A percentile compares a stretch with the other conserved stretches of the same genome.
These are phyloP conservation scores for Globisporangium recalcitrans DNA, from an alignment of 352 stramenopile species.

Conservation along the genomic window DNA sequence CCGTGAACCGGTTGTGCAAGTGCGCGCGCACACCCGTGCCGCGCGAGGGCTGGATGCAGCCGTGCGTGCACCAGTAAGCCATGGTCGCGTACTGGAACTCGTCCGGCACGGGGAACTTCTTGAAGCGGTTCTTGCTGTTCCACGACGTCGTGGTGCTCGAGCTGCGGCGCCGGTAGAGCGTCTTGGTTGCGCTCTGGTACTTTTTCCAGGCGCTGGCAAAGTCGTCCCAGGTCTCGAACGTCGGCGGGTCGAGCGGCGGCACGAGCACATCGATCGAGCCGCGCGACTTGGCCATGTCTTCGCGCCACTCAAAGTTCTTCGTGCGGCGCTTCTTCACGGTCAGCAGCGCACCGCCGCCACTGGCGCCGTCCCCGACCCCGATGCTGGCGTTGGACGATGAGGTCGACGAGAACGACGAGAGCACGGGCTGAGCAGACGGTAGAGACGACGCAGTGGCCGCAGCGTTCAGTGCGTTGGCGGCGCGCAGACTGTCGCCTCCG, in stretches of 20 bases:
- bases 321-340: constrained; percentile 76
- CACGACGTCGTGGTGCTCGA: constrained; percentile 67
- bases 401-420: not conserved
- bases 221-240: constrained; percentile 58
- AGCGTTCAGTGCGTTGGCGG: not conserved
- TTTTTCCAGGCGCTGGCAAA: constrained; percentile 61
- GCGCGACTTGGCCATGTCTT: constrained; percentile 59
- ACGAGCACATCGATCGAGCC: constrained; percentile 36
- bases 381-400: not conserved
- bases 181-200: constrained; percentile 70
- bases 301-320: constrained; percentile 77
- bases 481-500: not conserved
- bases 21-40: constrained; percentile 69
- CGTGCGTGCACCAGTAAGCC: constrained; percentile 82
- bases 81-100: constrained; percentile 79
- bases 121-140: constrained; percentile 74
- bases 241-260: constrained; percentile 43
- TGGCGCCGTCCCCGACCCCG: not conserved
- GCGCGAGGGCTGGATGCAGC: constrained; percentile 70
- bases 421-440: not conserved
- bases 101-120: constrained; percentile 63
- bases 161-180: constrained; percentile 66
- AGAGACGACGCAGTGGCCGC: not conserved
- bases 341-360: constrained; percentile 4
- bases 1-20: constrained; percentile 74